These are phyloP conservation scores for Symbiodinium pilosum DNA, from an alignment of 73 alveolate genomes.

Conservation along the genomic window DNA sequence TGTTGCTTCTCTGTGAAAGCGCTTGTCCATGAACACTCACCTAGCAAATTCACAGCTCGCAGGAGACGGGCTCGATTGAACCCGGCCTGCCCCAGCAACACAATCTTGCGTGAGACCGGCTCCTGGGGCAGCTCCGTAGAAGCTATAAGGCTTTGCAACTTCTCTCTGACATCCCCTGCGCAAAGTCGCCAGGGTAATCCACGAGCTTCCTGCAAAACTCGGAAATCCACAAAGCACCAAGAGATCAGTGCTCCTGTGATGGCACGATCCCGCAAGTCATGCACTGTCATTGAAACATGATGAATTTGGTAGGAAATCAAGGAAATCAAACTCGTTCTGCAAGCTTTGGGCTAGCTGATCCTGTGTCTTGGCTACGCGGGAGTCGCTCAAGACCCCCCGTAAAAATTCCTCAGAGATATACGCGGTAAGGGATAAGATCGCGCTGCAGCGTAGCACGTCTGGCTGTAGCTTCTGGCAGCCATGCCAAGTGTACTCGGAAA, in stretches of 20 bases:
- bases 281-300: background rate
- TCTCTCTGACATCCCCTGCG: background rate
- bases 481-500: background rate
- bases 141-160: too few species aligned
- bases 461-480: background rate
- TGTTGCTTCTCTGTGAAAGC: background rate
- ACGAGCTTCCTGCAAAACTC: background rate
- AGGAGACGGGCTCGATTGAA: background rate
- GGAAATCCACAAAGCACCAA: background rate
- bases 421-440: background rate
- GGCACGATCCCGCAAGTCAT: background rate
- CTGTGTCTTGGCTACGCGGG: background rate
- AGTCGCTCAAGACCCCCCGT: background rate
- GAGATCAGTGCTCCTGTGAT: background rate
- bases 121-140: too few species aligned
- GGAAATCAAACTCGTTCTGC: background rate
- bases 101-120: background rate
- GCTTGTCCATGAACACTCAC: constrained; percentile 2
- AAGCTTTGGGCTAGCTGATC: background rate
- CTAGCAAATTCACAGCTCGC: background rate
- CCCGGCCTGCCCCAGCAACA: background rate
- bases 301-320: background rate
- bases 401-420: background rate
- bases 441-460: background rate
- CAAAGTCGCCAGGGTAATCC: background rate